Percentiles rank a stretch among this genome's conserved stretches.
Evolutionary conservation across 345 rosid genomes (phyloP).

Genomic region (Citrus australasica): DNA sequence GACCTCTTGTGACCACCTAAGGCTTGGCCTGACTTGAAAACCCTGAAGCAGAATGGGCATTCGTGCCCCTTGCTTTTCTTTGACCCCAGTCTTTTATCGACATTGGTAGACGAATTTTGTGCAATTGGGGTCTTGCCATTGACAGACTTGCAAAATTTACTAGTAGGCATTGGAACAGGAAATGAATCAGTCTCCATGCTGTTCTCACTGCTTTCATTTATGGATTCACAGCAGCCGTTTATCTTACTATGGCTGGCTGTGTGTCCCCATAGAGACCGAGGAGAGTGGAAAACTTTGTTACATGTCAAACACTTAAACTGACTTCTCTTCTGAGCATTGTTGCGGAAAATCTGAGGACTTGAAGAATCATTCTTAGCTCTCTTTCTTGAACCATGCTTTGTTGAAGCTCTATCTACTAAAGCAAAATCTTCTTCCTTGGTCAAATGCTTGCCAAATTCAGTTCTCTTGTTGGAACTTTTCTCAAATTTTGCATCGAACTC

Average conservation of each 20-base stretch:
- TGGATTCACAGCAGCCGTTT: conserved; percentile 33
- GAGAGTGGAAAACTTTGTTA: conserved; percentile 27
- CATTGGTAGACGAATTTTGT: conserved; percentile 22
- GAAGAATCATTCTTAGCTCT: conserved; percentile 29
- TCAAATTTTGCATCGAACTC: conserved; percentile 33
- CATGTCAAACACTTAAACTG: conserved; percentile 36
- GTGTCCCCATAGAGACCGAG: conserved; percentile 22
- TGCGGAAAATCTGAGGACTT: conserved; percentile 20
- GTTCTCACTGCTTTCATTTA: conserved; percentile 47
- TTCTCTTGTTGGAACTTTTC: conserved; percentile 31
- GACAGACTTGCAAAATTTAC: conserved; percentile 17
- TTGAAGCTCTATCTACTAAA: conserved; percentile 30
- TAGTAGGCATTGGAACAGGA: conserved; percentile 26
- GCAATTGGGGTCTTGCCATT: conserved; percentile 26
- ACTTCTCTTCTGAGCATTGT: conserved; percentile 31
- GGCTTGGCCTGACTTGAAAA: conserved; percentile 91
- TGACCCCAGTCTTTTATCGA: conserved; percentile 29
- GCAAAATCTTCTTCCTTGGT: conserved; percentile 17
- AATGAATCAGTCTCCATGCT: conserved; percentile 47
- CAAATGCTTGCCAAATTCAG: conserved; percentile 26
- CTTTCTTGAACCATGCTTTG: conserved; percentile 45
- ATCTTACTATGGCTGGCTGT: conserved; percentile 32
- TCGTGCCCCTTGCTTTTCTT: conserved; percentile 68
- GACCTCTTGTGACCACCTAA: conserved; percentile 97
- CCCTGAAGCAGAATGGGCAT: conserved; percentile 86